Evolutionary conservation across 2,329 filamentous ascomycete species (phyloP).

Genomic region (Coleophoma eucalyptorum): DNA sequence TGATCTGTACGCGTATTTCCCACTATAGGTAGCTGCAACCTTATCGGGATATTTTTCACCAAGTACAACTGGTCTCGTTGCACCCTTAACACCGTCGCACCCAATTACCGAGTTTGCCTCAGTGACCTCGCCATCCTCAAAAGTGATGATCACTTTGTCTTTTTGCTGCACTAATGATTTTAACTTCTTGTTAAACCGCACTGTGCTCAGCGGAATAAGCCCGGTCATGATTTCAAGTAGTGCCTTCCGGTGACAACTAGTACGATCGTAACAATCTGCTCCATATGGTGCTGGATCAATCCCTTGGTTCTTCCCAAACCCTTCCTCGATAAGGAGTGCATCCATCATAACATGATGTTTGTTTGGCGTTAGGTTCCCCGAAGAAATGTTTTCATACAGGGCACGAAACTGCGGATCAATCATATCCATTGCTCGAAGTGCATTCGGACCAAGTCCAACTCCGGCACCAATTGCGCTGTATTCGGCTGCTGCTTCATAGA

Average conservation of each 20-base stretch:
- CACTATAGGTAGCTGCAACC: conserved; percentile 36
- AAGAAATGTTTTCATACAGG: conserved; percentile 33
- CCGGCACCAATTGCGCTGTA: conserved; percentile 22
- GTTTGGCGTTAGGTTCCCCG: conserved; percentile 32
- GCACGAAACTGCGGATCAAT: conserved; percentile 33
- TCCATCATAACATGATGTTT: conserved; percentile 38
- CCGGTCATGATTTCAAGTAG: conserved; percentile 38
- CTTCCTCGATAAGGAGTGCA: conserved; percentile 34
- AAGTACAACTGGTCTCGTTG: conserved; percentile 45
- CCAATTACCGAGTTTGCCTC: conserved; percentile 29
- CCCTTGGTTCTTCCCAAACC: conserved; percentile 31
- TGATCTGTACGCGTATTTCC: conserved; percentile 56
- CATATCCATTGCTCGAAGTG: conserved; percentile 35
- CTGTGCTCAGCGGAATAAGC: conserved; percentile 28
- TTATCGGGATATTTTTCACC: conserved; percentile 26
- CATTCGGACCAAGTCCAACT: conserved; percentile 37
- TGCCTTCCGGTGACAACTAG: conserved; percentile 36
- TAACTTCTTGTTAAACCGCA: conserved; percentile 25
- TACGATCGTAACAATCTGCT: conserved; percentile 32
- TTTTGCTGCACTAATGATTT: neutral
- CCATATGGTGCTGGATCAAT: conserved; percentile 33
- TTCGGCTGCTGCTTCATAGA: conserved; percentile 14
- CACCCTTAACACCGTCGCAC: conserved; percentile 56
- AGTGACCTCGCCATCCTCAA: conserved; percentile 37
- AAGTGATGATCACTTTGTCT: conserved; percentile 21